Evolutionary conservation across 768 basidiomycete species (phyloP), one percentile per base, ranked within the genome.

Genomic region (Phanerochaete sordida): DNA sequence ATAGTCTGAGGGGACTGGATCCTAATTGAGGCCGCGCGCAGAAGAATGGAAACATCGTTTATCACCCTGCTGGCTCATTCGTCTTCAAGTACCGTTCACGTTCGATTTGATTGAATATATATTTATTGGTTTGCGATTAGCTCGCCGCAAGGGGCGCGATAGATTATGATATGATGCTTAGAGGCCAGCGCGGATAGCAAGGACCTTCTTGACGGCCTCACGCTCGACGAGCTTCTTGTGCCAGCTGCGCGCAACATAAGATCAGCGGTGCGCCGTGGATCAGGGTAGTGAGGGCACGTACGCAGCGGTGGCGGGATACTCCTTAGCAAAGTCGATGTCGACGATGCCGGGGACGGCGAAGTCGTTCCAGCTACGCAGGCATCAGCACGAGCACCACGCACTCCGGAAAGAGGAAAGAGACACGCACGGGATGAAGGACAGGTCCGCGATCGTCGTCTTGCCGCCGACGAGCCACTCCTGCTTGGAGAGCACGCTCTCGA

Each of bases 401-500:
- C 21, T 19, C 4, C n/a, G 8, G 8, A 27, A 23, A 35, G 57
- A 33, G 16, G 6, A 8, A 54, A 7, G 21, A 8, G 19, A 23
- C 30, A 61, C 60, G 15, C 46, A 66, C 45, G 65, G 37, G 39
- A 68, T 44, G 62, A 69, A 69, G 16, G 68, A 58, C 16, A 71
- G 45, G 62, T 70, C 69, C 19, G 66, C 69, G 56, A 70, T 60
- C 24, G 66, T 69, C n/a, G 51, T 35, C 65, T 71, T 69, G 37
- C 61, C 67, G 31, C 68, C 68, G 50, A 70, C 68, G 33, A 67
- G 68, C 63, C 65, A 73, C 51, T 64, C 66, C 57, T 65, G 65
- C 61, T 70, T 72, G 23, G 62, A 56, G 33, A 73, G 67, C 31
- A 71, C 69, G 35, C 58, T 51, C 26, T 72, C 67, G 50, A 73